These are phyloP conservation scores for Eucommia ulmoides DNA, from an alignment of 257 asterid genomes.

Conservation along the genomic window DNA sequence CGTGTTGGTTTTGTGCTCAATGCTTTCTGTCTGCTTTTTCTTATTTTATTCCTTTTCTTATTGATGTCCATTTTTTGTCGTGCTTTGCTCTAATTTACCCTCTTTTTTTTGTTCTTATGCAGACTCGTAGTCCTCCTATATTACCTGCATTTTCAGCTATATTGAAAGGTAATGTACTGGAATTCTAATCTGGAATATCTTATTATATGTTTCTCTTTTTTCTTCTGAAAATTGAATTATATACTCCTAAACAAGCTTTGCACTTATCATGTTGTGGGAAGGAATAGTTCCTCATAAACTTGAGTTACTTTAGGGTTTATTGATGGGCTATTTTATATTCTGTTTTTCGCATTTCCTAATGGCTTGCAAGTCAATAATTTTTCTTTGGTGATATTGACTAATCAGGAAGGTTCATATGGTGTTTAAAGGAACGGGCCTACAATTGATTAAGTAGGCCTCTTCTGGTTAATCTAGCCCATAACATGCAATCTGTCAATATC, in stretches of 20 bases:
- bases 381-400: too few species aligned
- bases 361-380: background rate
- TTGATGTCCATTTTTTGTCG: conserved; percentile 1
- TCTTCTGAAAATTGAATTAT: too few species aligned
- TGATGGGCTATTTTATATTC: background rate
- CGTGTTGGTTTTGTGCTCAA: background rate
- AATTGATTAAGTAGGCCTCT: too few species aligned
- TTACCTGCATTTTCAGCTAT: conserved; percentile 81
- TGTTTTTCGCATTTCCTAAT: background rate
- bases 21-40: background rate
- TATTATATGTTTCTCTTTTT: too few species aligned
- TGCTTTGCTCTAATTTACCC: too few species aligned
- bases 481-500: too few species aligned
- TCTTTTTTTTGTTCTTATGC: too few species aligned
- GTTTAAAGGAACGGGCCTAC: too few species aligned
- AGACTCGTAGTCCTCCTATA: conserved; percentile 81
- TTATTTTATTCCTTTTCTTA: conserved; percentile 6
- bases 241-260: too few species aligned
- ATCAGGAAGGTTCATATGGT: too few species aligned
- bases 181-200: too few species aligned
- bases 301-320: background rate
- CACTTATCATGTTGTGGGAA: background rate
- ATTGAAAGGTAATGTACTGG: conserved; percentile 70
- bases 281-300: background rate
- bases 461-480: too few species aligned